phyloP scores from a whole-genome alignment of 2,329 filamentous ascomycete species.

The Ceratocystis papillata region DNA sequence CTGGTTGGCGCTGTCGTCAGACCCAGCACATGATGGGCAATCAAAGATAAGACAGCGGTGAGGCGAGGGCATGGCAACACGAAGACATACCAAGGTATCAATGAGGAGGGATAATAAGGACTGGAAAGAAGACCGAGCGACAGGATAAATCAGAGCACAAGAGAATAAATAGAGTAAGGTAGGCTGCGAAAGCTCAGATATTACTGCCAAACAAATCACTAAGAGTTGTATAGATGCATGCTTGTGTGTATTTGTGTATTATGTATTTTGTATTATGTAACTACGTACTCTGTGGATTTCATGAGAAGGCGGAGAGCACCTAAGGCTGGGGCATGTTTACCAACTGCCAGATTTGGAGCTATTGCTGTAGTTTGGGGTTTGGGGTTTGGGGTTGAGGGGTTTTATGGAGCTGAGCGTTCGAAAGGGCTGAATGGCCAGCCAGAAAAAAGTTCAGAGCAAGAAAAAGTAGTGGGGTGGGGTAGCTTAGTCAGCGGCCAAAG shows the following conservation, averaged over 20 bases:
- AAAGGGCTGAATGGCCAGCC: background rate
- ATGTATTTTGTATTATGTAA: background rate
- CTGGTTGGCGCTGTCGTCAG: background rate
- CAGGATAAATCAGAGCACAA: background rate
- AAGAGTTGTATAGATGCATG: no score
- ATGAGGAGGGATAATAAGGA: background rate
- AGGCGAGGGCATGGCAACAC: background rate
- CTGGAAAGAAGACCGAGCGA: background rate
- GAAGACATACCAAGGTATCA: slow-evolving; percentile 12
- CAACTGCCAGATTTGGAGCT: slow-evolving; percentile 8
- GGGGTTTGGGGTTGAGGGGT: slow-evolving; percentile 1
- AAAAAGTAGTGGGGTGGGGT: slow-evolving; percentile 1
- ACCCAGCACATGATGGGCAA: background rate
- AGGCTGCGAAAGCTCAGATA: background rate
- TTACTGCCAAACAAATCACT: background rate
- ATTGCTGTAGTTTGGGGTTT: slow-evolving; percentile 2
- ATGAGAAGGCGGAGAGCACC: slow-evolving; percentile 7
- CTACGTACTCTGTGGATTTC: slow-evolving; percentile 3
- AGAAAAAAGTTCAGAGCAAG: background rate
- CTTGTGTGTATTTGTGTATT: no score
- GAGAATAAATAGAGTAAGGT: background rate
- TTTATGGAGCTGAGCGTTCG: background rate
- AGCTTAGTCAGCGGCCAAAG: background rate
- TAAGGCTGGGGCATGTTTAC: slow-evolving; percentile 12
- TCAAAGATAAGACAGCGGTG: background rate